Conservation (phyloP, 176 grass and related monocot species). For the Paspalum notatum region DNA sequence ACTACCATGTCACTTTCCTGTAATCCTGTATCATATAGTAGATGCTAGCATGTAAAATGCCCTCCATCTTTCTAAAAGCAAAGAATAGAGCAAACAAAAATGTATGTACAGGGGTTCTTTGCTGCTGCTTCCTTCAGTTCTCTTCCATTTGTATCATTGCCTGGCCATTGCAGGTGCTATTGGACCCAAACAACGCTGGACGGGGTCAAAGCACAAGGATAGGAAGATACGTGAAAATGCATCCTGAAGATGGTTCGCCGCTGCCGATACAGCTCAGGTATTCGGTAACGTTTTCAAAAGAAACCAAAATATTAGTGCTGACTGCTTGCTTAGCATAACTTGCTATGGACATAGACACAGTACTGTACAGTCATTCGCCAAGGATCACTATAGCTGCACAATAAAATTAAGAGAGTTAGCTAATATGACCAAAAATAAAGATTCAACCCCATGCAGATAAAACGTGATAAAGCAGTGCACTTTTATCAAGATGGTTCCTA, state of each 20-base stretch:
- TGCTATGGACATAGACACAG: slow-evolving; percentile 36
- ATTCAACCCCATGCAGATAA: not conserved
- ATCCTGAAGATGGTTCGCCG: slow-evolving; percentile 10
- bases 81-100: slow-evolving; percentile 64
- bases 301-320: slow-evolving; percentile 19
- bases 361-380: slow-evolving; percentile 44
- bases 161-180: slow-evolving; percentile 1
- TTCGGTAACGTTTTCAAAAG: slow-evolving; percentile 27
- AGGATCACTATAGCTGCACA: slow-evolving; percentile 49
- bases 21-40: slow-evolving; percentile 51
- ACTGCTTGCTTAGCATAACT: slow-evolving; percentile 34
- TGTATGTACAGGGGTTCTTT: slow-evolving; percentile 55
- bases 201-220: not conserved
- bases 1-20: slow-evolving; percentile 51
- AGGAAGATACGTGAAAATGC: not conserved
- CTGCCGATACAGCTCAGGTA: slow-evolving; percentile 29
- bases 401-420: slow-evolving; percentile 8
- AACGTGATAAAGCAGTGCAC: slow-evolving; percentile 22
- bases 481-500: not conserved
- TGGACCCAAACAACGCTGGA: slow-evolving; percentile 16
- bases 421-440: not conserved
- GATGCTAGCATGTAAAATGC: slow-evolving; percentile 49
- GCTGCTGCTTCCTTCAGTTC: slow-evolving; percentile 41
- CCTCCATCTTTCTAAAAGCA: slow-evolving; percentile 65
- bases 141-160: slow-evolving; percentile 1